These are phyloP conservation scores for Amyloporia xantha DNA, from an alignment of 768 basidiomycete genomes.

Conservation along the genomic window DNA sequence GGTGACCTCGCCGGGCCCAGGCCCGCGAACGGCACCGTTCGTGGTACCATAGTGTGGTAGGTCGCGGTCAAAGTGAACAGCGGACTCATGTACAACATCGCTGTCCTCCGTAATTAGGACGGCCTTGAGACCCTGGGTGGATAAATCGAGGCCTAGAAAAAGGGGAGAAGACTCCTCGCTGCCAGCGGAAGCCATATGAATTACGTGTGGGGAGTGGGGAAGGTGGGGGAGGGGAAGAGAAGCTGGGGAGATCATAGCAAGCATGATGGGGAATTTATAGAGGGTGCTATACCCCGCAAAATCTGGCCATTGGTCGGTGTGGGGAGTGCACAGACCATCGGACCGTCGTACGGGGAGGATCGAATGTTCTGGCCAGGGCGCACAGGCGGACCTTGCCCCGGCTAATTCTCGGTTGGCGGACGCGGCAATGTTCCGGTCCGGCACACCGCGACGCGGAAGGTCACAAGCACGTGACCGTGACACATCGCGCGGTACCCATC, in stretches of 20 bases:
- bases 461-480: neutral
- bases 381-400: constrained; percentile 2
- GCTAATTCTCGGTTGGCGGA: neutral
- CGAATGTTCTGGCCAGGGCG: constrained; percentile 2
- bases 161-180: constrained; percentile 19
- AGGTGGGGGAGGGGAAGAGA: neutral
- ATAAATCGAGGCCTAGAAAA: constrained; percentile 82
- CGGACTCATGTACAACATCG: constrained; percentile 55
- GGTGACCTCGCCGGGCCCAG: constrained; percentile 65
- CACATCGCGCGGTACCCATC: no score
- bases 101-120: constrained; percentile 55
- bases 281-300: neutral
- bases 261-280: neutral
- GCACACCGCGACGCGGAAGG: neutral
- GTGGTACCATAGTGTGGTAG: constrained; percentile 60
- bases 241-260: neutral
- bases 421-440: constrained; percentile 2
- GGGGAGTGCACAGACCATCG: neutral
- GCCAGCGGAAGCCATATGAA: neutral
- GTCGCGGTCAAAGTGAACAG: constrained; percentile 78
- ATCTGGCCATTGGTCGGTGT: neutral
- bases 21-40: constrained; percentile 60
- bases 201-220: neutral
- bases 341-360: neutral
- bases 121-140: constrained; percentile 81